Conservation (phyloP, 2,329 filamentous ascomycete genomes). For the Phyllosticta citrichinensis region DNA sequence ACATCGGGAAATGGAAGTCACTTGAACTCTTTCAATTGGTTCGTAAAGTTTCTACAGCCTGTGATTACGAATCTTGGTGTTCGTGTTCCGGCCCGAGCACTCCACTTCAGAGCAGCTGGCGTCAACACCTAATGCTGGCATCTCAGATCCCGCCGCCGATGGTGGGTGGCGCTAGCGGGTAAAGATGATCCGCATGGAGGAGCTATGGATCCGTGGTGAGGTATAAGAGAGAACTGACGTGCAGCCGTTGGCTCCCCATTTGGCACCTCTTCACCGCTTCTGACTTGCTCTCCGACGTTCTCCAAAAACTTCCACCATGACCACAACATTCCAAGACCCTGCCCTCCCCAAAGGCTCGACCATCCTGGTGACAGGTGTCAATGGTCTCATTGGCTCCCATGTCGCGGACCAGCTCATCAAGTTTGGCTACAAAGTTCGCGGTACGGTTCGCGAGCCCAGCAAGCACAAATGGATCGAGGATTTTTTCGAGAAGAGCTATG, state of each 20-base stretch:
- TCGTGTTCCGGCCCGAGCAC: neutral
- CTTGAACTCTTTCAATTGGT: too few species aligned
- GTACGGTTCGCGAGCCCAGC: conserved; percentile 21
- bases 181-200: neutral
- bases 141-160: neutral
- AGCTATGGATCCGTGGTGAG: neutral
- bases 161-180: neutral
- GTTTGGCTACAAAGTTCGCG: conserved; percentile 26
- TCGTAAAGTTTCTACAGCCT: too few species aligned
- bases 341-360: conserved; percentile 15
- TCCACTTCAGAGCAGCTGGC: neutral
- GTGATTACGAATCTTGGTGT: too few species aligned
- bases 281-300: neutral
- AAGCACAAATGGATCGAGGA: conserved; percentile 23
- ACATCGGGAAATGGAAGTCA: too few species aligned
- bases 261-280: neutral
- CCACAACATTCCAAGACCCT: conserved; percentile 1
- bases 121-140: neutral
- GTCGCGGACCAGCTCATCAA: conserved; percentile 22
- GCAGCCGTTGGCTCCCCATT: neutral
- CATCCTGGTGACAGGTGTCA: conserved; percentile 27
- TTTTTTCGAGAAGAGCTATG: conserved; percentile 20
- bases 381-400: conserved; percentile 26
- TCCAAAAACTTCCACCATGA: neutral
- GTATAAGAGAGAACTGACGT: neutral